Conservation (phyloP, 176 grass and related monocot genomes). For the Ananas comosus region DNA sequence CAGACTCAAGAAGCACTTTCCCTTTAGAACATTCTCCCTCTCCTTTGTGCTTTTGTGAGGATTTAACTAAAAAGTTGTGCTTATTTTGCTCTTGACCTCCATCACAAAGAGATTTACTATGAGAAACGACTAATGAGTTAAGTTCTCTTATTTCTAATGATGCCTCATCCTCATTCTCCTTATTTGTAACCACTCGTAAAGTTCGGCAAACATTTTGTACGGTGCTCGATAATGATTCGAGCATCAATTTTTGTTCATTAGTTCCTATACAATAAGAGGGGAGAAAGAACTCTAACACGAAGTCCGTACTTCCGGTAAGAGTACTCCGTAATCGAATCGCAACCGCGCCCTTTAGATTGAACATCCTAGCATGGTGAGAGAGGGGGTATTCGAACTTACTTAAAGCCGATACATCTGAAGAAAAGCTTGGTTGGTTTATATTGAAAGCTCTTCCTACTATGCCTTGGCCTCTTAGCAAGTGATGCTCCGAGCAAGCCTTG, state of each 20-base stretch:
- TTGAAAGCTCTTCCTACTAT: slow-evolving; percentile 69
- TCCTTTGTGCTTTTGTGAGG: neutral
- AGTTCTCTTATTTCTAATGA: slow-evolving; percentile 42
- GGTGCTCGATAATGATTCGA: slow-evolving; percentile 71
- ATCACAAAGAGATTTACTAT: neutral
- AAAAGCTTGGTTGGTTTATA: slow-evolving; percentile 77
- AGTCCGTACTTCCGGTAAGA: slow-evolving; percentile 50
- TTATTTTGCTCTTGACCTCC: slow-evolving; percentile 30
- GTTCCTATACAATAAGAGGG: slow-evolving; percentile 43
- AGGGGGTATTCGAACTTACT: slow-evolving; percentile 67
- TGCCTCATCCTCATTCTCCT: slow-evolving; percentile 60
- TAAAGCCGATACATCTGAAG: slow-evolving; percentile 55
- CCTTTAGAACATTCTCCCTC: slow-evolving; percentile 22
- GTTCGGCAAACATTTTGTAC: slow-evolving; percentile 64
- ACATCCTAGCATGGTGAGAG: slow-evolving; percentile 85
- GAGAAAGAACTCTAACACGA: slow-evolving; percentile 91
- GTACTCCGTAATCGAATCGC: slow-evolving; percentile 72
- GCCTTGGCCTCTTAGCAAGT: slow-evolving; percentile 64
- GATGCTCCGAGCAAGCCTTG: slow-evolving; percentile 83
- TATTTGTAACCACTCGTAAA: slow-evolving; percentile 56
- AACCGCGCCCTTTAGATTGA: slow-evolving; percentile 75
- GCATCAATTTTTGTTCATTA: slow-evolving; percentile 68
- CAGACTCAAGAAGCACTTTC: neutral
- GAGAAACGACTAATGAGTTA: slow-evolving; percentile 27
- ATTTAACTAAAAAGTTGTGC: slow-evolving; percentile 33